Base-by-base conservation (phyloP, 192 early-diverging fungal genomes). In the Coemansia asiatica region DNA sequence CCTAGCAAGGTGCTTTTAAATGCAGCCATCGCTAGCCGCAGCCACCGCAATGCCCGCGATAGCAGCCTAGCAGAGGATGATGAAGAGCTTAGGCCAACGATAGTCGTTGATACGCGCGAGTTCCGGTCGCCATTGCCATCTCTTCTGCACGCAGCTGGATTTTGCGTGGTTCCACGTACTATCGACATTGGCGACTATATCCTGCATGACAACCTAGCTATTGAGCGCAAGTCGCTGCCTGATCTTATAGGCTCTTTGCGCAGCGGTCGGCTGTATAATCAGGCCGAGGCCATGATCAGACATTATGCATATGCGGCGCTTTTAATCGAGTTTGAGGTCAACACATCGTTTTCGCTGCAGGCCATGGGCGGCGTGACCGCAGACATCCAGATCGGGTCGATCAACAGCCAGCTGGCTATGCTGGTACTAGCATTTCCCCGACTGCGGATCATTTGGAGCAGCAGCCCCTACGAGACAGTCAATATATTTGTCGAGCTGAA, bases 131-230 rank as follows among this genome's bases (percentile, higher is more conserved):
- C 95, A 6, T 67, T 98, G n/a, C 95, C 97, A 1, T 87, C 90
- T 1, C 83, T 94, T 28, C 72, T 98, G 1, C 92, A 96, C 64
- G 85, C 88, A 21, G 84, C 86, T 19, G 87, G 92, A 10, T 86
- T 95, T 67, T 71, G 81, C 12, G 75, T 98, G 7, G 66, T 86
- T 18, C 92, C 95, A 18, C 90, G 88, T 65, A 98, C 96, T 1
- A 75, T 98, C 6, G 86, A 88, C 67, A 89, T 98, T 0, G 97
- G 95, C 44, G 97, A 98, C 77, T 98, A 98, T 68, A 86, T 98
- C 10, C 76, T 98, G 13, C 88, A 88, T 36, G 90, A 94, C 26
- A 74, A 82, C 4, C 88, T 98, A 36, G 95, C 89, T 28, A 90
- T 98, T 8, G 97, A 98, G 72, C 83, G 97, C 61, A 98, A 98